Base-by-base conservation (phyloP, 2,329 filamentous ascomycete species). In the Neopestalotiopsis sp. region DNA sequence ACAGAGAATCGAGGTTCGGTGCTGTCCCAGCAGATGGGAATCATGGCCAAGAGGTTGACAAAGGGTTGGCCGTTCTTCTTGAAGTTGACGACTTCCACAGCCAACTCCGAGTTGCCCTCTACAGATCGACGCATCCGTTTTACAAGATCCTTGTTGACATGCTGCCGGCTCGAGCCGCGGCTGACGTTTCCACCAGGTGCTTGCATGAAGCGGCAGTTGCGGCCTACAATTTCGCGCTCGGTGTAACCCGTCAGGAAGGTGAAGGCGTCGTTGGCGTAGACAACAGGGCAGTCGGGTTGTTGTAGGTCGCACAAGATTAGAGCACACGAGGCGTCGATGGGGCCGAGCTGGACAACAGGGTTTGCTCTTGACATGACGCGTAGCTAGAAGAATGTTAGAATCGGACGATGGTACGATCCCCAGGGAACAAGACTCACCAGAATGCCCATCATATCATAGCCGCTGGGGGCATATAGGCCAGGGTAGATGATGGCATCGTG, bases 141-240 rank as follows among this genome's bases (percentile, higher is more conserved):
- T 4, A 94, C 85, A 0, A 89, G 88, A 67, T 89, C 84, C 71
- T 90, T 87, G 75, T 93, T 90, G 68, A 92, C 87, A 74, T 92
- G 89, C 75, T 90, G 89, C 65, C 91, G 86, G 67, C 86, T 84
- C 6, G 89, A 82, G 17, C 88, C 88, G 13, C 87, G 79, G 67
- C 86, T 80, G 56, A 93, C 88, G 69, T 88, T 86, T 4, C 91
- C 91, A 64, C 90, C 90, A 0, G 93, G 93, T 0, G 88, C 88
- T 76, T 97, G 94, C 14, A 97, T 85, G 75, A 97, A 97, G 12
- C 94, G 92, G 77, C 94, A 97, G 78, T 97, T 97, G 60, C 88
- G 85, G 13, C 94, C 94, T 4, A 95, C 78, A 32, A 94, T 91
- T 80, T 97, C 94, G 69, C 87, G 83, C 70, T 87, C 85, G 1